Conservation (phyloP, 2,329 filamentous ascomycete genomes). For the Trichophyton benhamiae region DNA sequence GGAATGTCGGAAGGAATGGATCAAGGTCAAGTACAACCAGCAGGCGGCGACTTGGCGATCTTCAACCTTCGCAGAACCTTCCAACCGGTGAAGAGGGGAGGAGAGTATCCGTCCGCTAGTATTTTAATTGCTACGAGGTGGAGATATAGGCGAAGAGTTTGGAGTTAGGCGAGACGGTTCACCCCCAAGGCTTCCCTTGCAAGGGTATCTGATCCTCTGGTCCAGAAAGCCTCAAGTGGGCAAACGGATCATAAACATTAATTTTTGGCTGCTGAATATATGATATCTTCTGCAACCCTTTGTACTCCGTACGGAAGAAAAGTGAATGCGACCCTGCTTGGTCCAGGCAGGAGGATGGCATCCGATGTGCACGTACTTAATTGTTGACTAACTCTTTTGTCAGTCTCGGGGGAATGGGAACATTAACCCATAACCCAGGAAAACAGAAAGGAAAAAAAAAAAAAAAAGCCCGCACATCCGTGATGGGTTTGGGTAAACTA, state of each 20-base stretch:
- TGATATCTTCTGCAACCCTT: neutral
- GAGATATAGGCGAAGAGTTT: conserved; percentile 1
- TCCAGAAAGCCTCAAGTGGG: neutral
- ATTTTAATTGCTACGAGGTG: neutral
- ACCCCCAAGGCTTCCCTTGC: neutral
- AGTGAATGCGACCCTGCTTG: neutral
- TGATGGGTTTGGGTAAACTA: neutral
- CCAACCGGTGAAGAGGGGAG: neutral
- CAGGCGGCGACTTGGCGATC: conserved; percentile 1
- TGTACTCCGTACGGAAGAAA: neutral
- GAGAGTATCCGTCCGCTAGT: neutral
- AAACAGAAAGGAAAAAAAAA: neutral
- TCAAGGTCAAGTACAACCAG: neutral
- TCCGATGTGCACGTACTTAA: neutral
- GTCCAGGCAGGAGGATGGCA: too few relatives aligned
- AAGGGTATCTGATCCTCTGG: neutral
- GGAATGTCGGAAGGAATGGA: neutral
- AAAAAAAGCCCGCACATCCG: neutral
- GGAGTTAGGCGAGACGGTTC: neutral
- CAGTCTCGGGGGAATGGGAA: neutral
- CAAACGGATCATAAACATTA: neutral
- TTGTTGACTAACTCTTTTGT: neutral
- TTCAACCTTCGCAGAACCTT: neutral
- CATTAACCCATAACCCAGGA: neutral
- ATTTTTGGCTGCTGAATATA: neutral